Conservation (phyloP, 768 basidiomycete species). For the Kwoniella dendrophila region DNA sequence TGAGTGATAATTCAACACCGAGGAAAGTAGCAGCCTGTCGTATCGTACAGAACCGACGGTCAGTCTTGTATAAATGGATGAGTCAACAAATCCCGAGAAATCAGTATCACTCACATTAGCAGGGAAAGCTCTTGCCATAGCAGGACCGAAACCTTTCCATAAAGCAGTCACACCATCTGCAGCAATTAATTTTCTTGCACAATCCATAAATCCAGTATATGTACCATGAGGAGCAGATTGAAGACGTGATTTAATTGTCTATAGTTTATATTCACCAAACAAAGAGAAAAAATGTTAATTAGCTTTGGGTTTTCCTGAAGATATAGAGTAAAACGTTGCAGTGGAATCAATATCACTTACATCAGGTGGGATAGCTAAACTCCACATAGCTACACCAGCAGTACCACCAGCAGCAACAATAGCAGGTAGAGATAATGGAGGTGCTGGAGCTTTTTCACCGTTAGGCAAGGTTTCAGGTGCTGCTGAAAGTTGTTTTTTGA, state of each 20-base stretch:
- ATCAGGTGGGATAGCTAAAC: conserved; percentile 94
- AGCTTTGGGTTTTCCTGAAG: neutral
- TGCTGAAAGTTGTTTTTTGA: conserved; percentile 76
- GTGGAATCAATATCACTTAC: conserved; percentile 60
- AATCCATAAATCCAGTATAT: conserved; percentile 93
- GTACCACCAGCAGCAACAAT: conserved; percentile 89
- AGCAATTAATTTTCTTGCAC: conserved; percentile 86
- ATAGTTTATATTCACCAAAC: conserved; percentile 1
- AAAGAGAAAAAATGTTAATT: neutral
- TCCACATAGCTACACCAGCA: conserved; percentile 98
- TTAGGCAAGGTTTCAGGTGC: conserved; percentile 27
- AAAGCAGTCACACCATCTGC: conserved; percentile 80
- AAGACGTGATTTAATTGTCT: conserved; percentile 94
- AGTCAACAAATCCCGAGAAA: conserved; percentile 58
- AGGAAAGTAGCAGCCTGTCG: conserved; percentile 58
- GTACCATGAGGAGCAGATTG: conserved; percentile 97
- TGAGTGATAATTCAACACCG: conserved; percentile 88
- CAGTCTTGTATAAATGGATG: no score
- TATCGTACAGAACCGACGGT: neutral
- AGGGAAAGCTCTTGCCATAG: conserved; percentile 92
- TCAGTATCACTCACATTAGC: conserved; percentile 77
- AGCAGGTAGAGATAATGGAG: conserved; percentile 79
- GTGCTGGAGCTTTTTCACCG: conserved; percentile 63
- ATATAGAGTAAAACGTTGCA: neutral
- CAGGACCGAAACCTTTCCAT: conserved; percentile 97